Evolutionary conservation across 352 stramenopile species (phyloP), one percentile per base, ranked within the genome.

Genomic region (Pythium brassicae): DNA sequence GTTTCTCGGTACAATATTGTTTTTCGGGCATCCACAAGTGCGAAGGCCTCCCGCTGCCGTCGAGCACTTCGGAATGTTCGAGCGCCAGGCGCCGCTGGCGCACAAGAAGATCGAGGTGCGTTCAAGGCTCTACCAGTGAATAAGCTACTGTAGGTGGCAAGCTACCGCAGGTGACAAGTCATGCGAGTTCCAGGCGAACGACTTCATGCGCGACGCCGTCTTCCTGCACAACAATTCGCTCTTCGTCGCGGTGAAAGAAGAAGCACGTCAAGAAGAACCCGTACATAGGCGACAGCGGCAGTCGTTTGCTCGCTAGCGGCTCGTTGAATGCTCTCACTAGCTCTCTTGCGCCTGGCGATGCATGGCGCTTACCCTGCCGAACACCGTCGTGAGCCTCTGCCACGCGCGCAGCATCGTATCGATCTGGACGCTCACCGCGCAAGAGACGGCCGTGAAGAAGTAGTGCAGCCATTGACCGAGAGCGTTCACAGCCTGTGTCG

Each of bases 181-280:
- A 63, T 97, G 78, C 57, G 95, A 98, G 71, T 96, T 98, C 66
- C 83, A 98, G 64, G 75, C 98, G 15, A 92, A 95, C 56, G 89
- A 98, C 63, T 74, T 92, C 29, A 92, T 99, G 42, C 79, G 95
- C 52, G 97, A 99, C 79, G 85, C 98, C 5, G 87, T 71, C 32
- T 99, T 98, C 71, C 72, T 99, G 56, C 97, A 99, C 75, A 98
- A 99, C 77, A 89, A 98, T 65, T 97, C 83, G 34, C 82, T 99
- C 56, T 97, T 99, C 58, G 97, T 97, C 0, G 86, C 94, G 0
- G 97, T 96, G 19, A n/a, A 96, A 99, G 73, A 92, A 96, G 66
- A 99, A 99, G 73, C 96, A 98, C 72, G 89, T 97, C n/a, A n/a
- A n/a, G n/a, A n/a, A n/a, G n/a, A n/a, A n/a, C n/a, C n/a, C n/a